phyloP scores from a whole-genome alignment of 495 filamentous ascomycete species.

The Endocarpon pusillum region DNA sequence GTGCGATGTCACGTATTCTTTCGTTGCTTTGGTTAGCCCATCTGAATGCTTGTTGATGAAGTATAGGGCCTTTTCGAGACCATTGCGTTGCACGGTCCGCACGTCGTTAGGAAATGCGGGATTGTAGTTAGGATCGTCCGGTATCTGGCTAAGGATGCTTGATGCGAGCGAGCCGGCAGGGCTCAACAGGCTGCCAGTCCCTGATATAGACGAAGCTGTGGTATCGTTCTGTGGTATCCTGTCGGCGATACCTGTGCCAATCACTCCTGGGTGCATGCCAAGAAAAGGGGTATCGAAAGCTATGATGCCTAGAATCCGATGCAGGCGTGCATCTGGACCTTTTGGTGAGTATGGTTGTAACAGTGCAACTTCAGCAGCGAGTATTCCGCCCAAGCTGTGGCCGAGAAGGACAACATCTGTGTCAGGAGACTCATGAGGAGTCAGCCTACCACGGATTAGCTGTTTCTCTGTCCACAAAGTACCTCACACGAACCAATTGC shows the following conservation, averaged over 20 bases:
- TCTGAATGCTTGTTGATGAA: conserved; percentile 69
- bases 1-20: conserved; percentile 58
- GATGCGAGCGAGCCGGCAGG: not conserved
- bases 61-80: conserved; percentile 48
- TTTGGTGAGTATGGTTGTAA: conserved; percentile 23
- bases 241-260: conserved; percentile 60
- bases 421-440: conserved; percentile 52
- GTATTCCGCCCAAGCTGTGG: conserved; percentile 78
- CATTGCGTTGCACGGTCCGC: conserved; percentile 41
- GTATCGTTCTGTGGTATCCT: conserved; percentile 13
- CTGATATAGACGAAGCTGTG: not conserved
- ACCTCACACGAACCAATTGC: conserved; percentile 40
- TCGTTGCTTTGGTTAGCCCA: conserved; percentile 48
- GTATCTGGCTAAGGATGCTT: not conserved
- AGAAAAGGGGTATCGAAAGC: conserved; percentile 76
- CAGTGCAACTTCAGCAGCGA: conserved; percentile 65
- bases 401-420: conserved; percentile 76
- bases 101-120: conserved; percentile 60
- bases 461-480: conserved; percentile 4
- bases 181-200: not conserved
- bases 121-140: conserved; percentile 48
- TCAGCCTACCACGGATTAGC: conserved; percentile 34
- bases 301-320: conserved; percentile 68
- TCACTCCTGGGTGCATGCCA: conserved; percentile 77
- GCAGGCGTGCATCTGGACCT: conserved; percentile 22